Conservation (phyloP, 139 green algal genomes). For the Chlorella ohadii region DNA sequence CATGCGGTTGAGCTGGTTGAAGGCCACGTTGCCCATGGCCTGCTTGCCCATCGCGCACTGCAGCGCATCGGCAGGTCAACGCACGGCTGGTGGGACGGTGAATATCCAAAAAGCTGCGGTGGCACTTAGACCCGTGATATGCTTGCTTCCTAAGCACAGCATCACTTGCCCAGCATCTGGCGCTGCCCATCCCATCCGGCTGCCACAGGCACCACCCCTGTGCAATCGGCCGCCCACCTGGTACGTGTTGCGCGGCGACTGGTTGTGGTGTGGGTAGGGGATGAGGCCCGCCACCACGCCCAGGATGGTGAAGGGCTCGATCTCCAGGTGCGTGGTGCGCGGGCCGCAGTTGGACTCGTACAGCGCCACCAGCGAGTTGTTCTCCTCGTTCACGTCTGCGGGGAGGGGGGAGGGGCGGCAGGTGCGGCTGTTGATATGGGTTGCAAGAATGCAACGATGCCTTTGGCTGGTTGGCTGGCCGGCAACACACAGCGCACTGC, state of each 20-base stretch:
- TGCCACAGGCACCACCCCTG: no score
- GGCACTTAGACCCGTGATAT: no score
- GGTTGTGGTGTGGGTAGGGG: constrained; percentile 99
- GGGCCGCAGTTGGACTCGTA: constrained; percentile 75
- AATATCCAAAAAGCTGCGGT: no score
- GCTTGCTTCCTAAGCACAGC: no score
- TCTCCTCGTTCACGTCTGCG: constrained; percentile 97
- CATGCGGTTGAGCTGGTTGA: constrained; percentile 95
- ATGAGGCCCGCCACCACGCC: constrained; percentile 98
- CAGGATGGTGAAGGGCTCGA: constrained; percentile 99
- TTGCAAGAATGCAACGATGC: no score
- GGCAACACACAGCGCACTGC: no score
- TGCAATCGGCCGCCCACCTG: constrained; percentile 56
- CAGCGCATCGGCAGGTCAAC: neutral
- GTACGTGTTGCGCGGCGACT: constrained; percentile 99
- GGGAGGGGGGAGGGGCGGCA: no score
- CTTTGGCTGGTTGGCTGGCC: no score
- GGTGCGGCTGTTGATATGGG: neutral
- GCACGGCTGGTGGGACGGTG: no score
- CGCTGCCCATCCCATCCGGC: no score
- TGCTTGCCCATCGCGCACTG: constrained; percentile 99
- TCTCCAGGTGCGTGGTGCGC: constrained; percentile 95
- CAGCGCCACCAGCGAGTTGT: constrained; percentile 93
- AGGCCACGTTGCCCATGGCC: constrained; percentile 98
- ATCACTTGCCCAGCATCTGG: no score